Evolutionary conservation across 192 early-diverging fungal genomes (phyloP), one percentile per base, ranked within the genome.

Genomic region (Coemansia sp.): DNA sequence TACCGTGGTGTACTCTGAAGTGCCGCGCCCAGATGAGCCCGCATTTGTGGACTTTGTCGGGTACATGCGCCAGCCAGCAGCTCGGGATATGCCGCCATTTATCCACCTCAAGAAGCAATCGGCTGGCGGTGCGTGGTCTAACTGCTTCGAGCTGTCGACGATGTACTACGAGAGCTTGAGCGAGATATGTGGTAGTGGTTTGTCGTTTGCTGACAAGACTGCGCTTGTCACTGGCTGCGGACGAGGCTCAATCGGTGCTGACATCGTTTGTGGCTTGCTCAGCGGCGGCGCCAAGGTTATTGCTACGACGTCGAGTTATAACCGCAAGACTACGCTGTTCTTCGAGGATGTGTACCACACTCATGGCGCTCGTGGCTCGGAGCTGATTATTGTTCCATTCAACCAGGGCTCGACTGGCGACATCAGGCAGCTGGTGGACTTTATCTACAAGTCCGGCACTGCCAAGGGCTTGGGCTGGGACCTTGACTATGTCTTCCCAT

Each of bases 401-500:
- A 98, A 98, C 82, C 92, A 90, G 68, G 95, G 87, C 45, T 96
- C 95, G 11, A 38, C 58, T 39, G 89, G 93, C 77, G 96, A 98
- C 80, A 86, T 91, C 6, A 76, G 84, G 41, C 80, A 84, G 15
- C 78, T 98, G 9, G 85, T 97, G 47, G 84, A 93, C 65, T 98
- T 92, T 74, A 94, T 98, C 59, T 98, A 97, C 78, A 52, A 87
- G 64, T 86, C 85, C 65, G 71, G 50, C 12, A 32, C 47, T 7
- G 45, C 34, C 22, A 63, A 59, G 24, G 94, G 94, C 34, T 86
- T 98, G 6, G 86, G 85, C 56, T 95, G 92, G 95, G 96, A 98
- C 78, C 88, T 98, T 52, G 96, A 98, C 83, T 94, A 87, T 78
- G 86, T 98, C 65, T 84, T 97, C 66, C 96, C 96, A 16, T 97